Evolutionary conservation across 805 yeast genomes (phyloP).

Genomic region (Tetrapisispora fleetii): DNA sequence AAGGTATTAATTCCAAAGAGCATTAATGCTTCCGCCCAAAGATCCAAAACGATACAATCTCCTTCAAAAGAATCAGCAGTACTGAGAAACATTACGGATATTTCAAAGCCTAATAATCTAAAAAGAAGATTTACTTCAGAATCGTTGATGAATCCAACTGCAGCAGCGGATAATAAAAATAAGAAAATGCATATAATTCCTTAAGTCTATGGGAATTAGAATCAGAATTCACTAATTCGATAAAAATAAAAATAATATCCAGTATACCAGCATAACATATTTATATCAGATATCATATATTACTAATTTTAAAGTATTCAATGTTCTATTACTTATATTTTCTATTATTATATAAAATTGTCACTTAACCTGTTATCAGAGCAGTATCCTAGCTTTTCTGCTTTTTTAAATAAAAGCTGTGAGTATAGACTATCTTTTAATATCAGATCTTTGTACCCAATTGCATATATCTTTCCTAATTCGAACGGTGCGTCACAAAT

Average conservation of each 20-base stretch:
- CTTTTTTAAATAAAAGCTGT: conserved; percentile 72
- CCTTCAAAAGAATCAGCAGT: background rate
- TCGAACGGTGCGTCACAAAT: conserved; percentile 69
- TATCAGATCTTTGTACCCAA: conserved; percentile 79
- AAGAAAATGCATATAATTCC: background rate
- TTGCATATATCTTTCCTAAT: conserved; percentile 70
- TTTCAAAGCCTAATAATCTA: conserved; percentile 9
- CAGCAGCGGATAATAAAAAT: background rate
- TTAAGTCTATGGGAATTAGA: background rate
- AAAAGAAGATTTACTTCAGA: conserved; percentile 17
- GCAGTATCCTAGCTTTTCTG: conserved; percentile 79
- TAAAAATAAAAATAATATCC: too few relatives aligned
- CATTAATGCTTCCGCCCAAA: conserved; percentile 15
- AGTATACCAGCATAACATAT: too few relatives aligned
- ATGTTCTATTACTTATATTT: conserved; percentile 26
- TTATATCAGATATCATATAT: too few relatives aligned
- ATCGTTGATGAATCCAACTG: background rate
- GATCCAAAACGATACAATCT: conserved; percentile 3
- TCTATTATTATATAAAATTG: too few relatives aligned
- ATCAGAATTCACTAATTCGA: too few relatives aligned
- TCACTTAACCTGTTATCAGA: conserved; percentile 31
- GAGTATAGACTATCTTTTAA: conserved; percentile 80
- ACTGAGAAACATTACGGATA: background rate
- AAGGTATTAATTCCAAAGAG: conserved; percentile 21
- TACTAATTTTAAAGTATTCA: too few relatives aligned